These are phyloP conservation scores for Bremia lactucae DNA, from an alignment of 352 stramenopile species.

Conservation along the genomic window DNA sequence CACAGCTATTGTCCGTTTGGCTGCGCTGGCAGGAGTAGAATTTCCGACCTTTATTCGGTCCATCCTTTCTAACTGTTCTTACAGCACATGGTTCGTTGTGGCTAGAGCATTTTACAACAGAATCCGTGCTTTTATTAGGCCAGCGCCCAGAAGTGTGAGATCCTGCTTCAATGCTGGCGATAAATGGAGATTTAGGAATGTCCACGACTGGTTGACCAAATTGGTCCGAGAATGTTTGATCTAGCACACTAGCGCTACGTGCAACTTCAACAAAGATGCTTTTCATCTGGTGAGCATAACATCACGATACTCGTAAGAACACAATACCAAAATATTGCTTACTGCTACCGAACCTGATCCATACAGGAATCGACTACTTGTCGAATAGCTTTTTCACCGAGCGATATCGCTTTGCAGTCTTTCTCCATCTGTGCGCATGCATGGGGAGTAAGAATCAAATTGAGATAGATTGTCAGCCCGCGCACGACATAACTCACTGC, in stretches of 20 bases:
- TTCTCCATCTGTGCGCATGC: conserved; percentile 79
- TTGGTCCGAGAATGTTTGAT: conserved; percentile 86
- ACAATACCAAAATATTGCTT: background rate
- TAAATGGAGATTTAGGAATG: background rate
- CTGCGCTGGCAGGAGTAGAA: conserved; percentile 49
- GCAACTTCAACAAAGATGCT: conserved; percentile 60
- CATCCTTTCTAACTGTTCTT: conserved; percentile 51
- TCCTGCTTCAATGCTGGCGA: background rate
- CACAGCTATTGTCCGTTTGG: conserved; percentile 54
- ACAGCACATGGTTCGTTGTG: conserved; percentile 58
- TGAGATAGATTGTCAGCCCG: background rate
- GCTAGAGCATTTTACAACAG: conserved; percentile 31
- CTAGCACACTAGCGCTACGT: conserved; percentile 78
- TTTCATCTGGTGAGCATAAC: conserved; percentile 41
- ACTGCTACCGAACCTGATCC: conserved; percentile 56
- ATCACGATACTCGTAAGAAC: conserved; percentile 1
- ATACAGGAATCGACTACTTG: conserved; percentile 76
- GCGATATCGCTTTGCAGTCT: conserved; percentile 83
- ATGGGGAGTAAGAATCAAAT: conserved; percentile 6
- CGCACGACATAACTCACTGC: conserved; percentile 29
- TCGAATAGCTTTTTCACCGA: conserved; percentile 63
- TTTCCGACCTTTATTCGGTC: conserved; percentile 48
- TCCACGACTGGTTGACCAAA: conserved; percentile 47
- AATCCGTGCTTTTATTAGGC: too few species aligned
- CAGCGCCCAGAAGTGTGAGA: background rate